Percentiles rank a stretch among this genome's conserved stretches.
Conservation (phyloP, 805 yeast genomes). For the Nakazawaea molendinolei region DNA sequence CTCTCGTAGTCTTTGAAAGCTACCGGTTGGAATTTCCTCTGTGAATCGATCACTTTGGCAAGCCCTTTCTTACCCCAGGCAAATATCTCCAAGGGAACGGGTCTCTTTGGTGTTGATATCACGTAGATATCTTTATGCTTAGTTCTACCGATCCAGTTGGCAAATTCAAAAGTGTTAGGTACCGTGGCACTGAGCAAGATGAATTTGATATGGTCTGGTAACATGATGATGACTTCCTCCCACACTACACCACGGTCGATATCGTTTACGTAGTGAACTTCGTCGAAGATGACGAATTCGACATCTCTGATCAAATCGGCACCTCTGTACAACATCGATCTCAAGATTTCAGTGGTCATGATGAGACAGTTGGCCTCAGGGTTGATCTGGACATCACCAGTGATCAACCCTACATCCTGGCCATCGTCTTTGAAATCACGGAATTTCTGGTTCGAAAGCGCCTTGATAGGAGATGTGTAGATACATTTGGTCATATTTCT, state of each 20-base stretch:
- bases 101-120: slow-evolving; percentile 93
- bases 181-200: slow-evolving; percentile 93
- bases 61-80: slow-evolving; percentile 76
- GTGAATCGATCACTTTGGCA: slow-evolving; percentile 67
- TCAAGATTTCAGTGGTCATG: slow-evolving; percentile 94
- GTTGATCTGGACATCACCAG: slow-evolving; percentile 97
- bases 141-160: slow-evolving; percentile 97
- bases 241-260: slow-evolving; percentile 97
- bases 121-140: slow-evolving; percentile 94
- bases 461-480: slow-evolving; percentile 93
- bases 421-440: slow-evolving; percentile 80
- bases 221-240: slow-evolving; percentile 98
- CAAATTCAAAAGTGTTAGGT: slow-evolving; percentile 97
- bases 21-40: slow-evolving; percentile 58
- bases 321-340: slow-evolving; percentile 94
- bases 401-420: slow-evolving; percentile 83
- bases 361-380: slow-evolving; percentile 94
- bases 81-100: slow-evolving; percentile 86
- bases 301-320: slow-evolving; percentile 96
- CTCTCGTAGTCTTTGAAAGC: slow-evolving; percentile 60
- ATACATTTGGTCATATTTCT: slow-evolving; percentile 96
- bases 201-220: slow-evolving; percentile 93
- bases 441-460: slow-evolving; percentile 83
- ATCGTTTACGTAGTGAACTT: slow-evolving; percentile 96
- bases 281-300: slow-evolving; percentile 95